phyloP scores from a whole-genome alignment of 306 rosid species.

The Quercus bicolor region DNA sequence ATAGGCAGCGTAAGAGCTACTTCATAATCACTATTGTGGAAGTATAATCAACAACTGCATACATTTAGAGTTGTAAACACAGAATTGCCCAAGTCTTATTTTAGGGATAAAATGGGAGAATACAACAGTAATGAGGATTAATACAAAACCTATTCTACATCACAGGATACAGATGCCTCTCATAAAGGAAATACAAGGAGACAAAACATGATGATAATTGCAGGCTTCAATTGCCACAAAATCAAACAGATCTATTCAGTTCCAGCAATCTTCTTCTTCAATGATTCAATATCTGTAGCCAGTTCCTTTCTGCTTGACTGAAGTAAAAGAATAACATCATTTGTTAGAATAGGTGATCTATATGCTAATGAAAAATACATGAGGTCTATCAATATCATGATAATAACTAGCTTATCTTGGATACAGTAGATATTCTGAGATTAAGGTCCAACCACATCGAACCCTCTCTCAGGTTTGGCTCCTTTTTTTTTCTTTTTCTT shows the following conservation, averaged over 20 bases:
- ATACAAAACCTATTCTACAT: conserved; percentile 48
- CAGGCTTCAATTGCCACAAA: conserved; percentile 20
- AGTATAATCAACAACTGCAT: not conserved
- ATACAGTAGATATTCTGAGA: not conserved
- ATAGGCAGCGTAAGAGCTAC: too few species aligned
- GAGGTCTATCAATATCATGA: not conserved
- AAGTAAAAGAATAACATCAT: conserved; percentile 6
- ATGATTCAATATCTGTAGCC: conserved; percentile 67
- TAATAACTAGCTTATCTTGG: not conserved
- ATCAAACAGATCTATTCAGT: conserved; percentile 48
- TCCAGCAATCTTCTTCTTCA: conserved; percentile 97
- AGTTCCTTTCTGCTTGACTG: conserved; percentile 98
- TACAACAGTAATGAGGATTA: conserved; percentile 35
- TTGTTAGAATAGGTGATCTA: not conserved
- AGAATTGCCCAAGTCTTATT: conserved; percentile 40
- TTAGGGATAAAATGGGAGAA: conserved; percentile 27
- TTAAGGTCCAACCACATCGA: not conserved
- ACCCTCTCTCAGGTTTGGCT: too few species aligned
- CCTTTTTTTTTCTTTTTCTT: too few species aligned
- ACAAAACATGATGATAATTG: conserved; percentile 38
- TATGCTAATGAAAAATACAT: not conserved
- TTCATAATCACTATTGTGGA: too few species aligned
- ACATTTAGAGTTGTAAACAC: conserved; percentile 24
- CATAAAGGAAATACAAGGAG: conserved; percentile 32
- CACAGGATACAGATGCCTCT: conserved; percentile 56